Conservation (phyloP, 148 eudicot genomes). For the Nepenthes mirabilis region DNA sequence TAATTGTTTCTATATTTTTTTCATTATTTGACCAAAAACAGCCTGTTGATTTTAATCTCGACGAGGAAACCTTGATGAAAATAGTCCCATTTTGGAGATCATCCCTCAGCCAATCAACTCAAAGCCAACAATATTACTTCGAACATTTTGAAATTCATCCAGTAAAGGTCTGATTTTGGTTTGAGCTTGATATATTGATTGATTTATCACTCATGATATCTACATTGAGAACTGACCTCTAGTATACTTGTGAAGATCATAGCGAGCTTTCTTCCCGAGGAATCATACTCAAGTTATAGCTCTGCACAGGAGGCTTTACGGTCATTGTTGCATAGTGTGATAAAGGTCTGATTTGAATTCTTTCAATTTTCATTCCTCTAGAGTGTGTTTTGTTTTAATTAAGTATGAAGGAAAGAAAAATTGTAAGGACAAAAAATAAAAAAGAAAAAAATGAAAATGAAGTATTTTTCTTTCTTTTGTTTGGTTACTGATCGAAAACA, state of each 20-base stretch:
- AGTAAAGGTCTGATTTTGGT: conserved; percentile 46
- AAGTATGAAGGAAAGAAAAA: too few species aligned
- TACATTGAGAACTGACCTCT: not conserved
- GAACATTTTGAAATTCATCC: conserved; percentile 99
- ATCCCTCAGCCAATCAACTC: conserved; percentile 68
- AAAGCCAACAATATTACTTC: conserved; percentile 81
- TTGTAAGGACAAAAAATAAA: too few species aligned
- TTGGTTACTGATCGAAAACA: too few species aligned
- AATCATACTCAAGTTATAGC: conserved; percentile 68
- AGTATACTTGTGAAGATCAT: conserved; percentile 42
- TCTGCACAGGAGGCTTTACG: conserved; percentile 82
- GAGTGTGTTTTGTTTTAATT: not conserved
- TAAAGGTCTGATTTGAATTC: conserved; percentile 42
- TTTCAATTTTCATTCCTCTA: not conserved
- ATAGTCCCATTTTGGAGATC: conserved; percentile 86
- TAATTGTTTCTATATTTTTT: not conserved
- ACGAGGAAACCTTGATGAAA: conserved; percentile 93
- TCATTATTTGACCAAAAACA: conserved; percentile 14
- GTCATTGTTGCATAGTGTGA: conserved; percentile 81
- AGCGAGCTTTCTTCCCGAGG: conserved; percentile 92
- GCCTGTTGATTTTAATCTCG: conserved; percentile 87
- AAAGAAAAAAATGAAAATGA: too few species aligned
- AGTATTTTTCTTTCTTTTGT: too few species aligned
- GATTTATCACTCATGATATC: not conserved
- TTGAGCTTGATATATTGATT: conserved; percentile 8